Evolutionary conservation across 176 grass and related monocot species (phyloP), one percentile per base, ranked within the genome.

Genomic region (Cenchrus purpureus): DNA sequence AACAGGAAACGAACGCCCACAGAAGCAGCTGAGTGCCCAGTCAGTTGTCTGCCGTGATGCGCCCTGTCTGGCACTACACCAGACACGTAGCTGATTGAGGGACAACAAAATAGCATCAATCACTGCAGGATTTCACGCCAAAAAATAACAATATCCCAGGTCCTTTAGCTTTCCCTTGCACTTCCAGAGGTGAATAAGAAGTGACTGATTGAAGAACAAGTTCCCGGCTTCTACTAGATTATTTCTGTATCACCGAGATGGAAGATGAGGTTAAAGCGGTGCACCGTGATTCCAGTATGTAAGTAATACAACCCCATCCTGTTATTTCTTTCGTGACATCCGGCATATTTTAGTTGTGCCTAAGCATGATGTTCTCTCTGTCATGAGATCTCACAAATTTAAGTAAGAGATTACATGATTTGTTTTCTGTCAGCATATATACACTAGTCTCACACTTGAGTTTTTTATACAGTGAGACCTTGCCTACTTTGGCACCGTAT

Each of bases 281-380:
- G 50, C 71, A 74, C 25, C 14, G 4, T 53, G 28, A 2, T 54
- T 32, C 71, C 13, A 74, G 54, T 54, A 9, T 25, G 71, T 74
- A 74, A 74, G 71, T 74, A 54, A 53, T 54, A 54, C 49, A 54
- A 54, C 25, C 14, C 71, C 71, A 31, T 52, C 71, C 48, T 73
- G 45, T 73, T 73, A 52, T 73, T 50, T 53, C 7, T 12, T 52
- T 11, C 31, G 45, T 72, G 69, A 14, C 20, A 28, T 72, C 44
- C 2, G 10, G 45, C 0, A 19, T 0, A 70, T 28, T 72, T 48
- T 50, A 72, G 46, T 51, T 29, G 45, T 51, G 46, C 45, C 22
- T n/a, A 51, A 16, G 45, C 51, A 29, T 13, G 12, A 15, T 72
- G 69, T 72, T 72, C 45, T 12, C 46, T 51, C 25, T 51, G n/a